Evolutionary conservation across 2,329 filamentous ascomycete species (phyloP), one percentile per base, ranked within the genome.

Genomic region (Epicoccum nigrum): DNA sequence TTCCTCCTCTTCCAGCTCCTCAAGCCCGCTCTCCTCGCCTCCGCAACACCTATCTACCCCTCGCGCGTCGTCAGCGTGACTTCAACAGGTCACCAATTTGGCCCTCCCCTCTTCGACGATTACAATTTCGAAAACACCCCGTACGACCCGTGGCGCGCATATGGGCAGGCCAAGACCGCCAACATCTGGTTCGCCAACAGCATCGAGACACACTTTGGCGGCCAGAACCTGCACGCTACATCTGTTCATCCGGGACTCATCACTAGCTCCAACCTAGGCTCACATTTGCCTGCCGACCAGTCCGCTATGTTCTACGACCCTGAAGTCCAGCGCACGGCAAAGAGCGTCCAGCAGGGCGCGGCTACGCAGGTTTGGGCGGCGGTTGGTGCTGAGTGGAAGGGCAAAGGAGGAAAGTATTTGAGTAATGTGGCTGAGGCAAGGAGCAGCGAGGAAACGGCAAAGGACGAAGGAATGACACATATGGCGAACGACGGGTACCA

Each of bases 1-100:
- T 84, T 84, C 68, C 73, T 83, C 0, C 72, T 84, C 12, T 79
- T 81, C 52, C 71, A 80, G 20, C 73, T 83, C 1, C 69, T 85
- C 21, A 78, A 78, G 20, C 64, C 73, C 0, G 61, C 73, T 0
- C 62, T 84, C 6, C 63, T 82, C 0, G 56, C 70, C 0, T 71
- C 72, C 4, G 58, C 72, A 1, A 76, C 73, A 0, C 64, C 75
- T 0, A 54, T 62, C 0, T 80, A 57, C 16, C 41, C 55, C 3
- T 80, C 77, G 0, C 74, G 82, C 3, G 77, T 83, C 1, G 72
- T 85, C 35, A 69, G 83, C 37, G 64, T 69, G 0, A 61, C 83
- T 1, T 72, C 78, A 1, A 34, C 65, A n/a, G 74, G 71, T 34
- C 74, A 79, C 60, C 60, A 57, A 0, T 39, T 70, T 6, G 69